Conservation (phyloP, 306 rosid genomes). For the Citrullus amarus region DNA sequence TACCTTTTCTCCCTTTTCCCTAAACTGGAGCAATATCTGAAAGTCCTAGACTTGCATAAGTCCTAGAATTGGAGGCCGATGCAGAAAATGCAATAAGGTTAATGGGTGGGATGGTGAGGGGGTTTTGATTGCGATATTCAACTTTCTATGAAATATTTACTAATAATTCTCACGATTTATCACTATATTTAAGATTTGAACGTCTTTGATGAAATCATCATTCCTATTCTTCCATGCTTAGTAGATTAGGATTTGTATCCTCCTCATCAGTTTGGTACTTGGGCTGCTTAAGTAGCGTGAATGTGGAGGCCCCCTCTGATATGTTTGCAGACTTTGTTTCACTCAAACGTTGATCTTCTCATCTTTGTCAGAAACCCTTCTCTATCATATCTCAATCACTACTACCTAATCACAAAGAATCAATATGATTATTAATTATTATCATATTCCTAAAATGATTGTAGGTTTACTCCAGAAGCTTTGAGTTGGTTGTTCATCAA, state of each 20-base stretch:
- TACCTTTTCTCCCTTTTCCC: background rate
- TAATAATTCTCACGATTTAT: background rate
- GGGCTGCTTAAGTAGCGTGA: background rate
- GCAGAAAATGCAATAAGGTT: background rate
- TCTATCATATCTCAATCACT: background rate
- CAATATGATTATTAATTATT: background rate
- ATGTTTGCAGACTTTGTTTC: background rate
- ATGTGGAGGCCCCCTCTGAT: background rate
- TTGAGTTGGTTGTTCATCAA: conserved; percentile 85
- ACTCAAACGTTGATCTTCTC: background rate
- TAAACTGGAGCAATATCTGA: background rate
- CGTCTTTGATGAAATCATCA: background rate
- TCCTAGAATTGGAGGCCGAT: background rate
- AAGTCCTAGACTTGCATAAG: background rate
- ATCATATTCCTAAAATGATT: background rate
- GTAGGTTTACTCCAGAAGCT: conserved; percentile 89
- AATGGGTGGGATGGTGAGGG: no score
- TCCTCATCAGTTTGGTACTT: background rate
- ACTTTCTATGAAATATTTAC: background rate
- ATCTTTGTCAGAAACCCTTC: background rate
- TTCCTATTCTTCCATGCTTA: background rate
- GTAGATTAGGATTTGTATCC: background rate
- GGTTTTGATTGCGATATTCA: background rate
- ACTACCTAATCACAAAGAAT: background rate
- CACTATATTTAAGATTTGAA: background rate